Percentiles rank a stretch among this genome's conserved stretches.
Evolutionary conservation across 208 protist species (phyloP).

Genomic region (Trypanosoma caninum): DNA sequence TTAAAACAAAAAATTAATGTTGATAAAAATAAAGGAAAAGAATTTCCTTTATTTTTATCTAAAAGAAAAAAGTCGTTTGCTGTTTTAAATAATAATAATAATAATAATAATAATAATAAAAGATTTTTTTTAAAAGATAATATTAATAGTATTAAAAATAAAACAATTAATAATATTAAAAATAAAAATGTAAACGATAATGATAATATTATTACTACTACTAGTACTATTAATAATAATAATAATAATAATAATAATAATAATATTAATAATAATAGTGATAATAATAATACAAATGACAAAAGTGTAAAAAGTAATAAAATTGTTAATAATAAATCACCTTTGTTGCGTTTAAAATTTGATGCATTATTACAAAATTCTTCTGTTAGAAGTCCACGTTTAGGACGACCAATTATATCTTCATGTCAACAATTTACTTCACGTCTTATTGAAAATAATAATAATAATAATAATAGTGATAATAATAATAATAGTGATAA

Average conservation of each 20-base stretch:
- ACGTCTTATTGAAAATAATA: slow-evolving; percentile 20
- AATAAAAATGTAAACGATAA: neutral
- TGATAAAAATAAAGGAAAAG: no score
- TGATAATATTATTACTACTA: neutral
- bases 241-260: neutral
- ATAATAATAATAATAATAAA: neutral
- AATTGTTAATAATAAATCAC: neutral
- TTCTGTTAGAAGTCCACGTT: slow-evolving; percentile 3
- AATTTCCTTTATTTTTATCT: no score
- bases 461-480: neutral
- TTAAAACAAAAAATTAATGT: no score
- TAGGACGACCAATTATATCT: neutral
- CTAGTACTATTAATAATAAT: neutral
- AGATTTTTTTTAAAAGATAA: neutral
- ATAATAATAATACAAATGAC: neutral
- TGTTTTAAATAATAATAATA: neutral
- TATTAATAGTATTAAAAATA: neutral
- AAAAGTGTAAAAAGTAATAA: neutral
- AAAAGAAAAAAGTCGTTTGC: no score
- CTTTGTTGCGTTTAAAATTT: neutral
- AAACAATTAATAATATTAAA: neutral
- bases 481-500: neutral
- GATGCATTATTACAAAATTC: neutral
- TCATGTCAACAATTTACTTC: neutral
- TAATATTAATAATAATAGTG: slow-evolving; percentile 2